Evolutionary conservation across 768 basidiomycete genomes (phyloP).

Genomic region (Leucosporidium scottii): DNA sequence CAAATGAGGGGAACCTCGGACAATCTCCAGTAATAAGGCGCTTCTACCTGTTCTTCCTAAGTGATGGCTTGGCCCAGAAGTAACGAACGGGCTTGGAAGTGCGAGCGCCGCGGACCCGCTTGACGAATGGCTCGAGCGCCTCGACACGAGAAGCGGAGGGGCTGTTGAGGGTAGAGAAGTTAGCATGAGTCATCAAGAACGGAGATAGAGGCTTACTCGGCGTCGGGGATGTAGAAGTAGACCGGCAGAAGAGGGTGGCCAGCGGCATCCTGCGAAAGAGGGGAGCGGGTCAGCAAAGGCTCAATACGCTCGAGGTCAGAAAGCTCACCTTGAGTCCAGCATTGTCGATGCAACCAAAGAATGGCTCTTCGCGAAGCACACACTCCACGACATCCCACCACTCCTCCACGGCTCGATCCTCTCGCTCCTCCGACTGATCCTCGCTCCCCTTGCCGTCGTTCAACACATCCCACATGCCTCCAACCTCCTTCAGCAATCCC

Average conservation of each 20-base stretch:
- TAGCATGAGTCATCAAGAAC: too few species aligned
- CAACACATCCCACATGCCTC: slow-evolving; percentile 23
- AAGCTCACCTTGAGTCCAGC: slow-evolving; percentile 19
- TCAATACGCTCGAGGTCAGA: background rate
- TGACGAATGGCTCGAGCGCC: slow-evolving; percentile 33
- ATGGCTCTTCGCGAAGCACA: slow-evolving; percentile 8
- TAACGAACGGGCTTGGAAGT: slow-evolving; percentile 16
- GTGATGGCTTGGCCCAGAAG: slow-evolving; percentile 28
- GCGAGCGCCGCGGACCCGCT: slow-evolving; percentile 30
- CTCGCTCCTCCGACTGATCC: slow-evolving; percentile 7
- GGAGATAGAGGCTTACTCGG: slow-evolving; percentile 22
- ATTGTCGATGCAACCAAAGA: slow-evolving; percentile 32
- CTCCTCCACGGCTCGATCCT: slow-evolving; percentile 19
- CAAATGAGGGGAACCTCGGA: too few species aligned
- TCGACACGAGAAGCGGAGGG: slow-evolving; percentile 26
- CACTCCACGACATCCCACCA: slow-evolving; percentile 25
- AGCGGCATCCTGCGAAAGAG: slow-evolving; percentile 40
- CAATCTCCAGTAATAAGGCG: too few species aligned
- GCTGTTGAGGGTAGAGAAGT: background rate
- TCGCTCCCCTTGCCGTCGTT: background rate
- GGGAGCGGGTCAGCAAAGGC: background rate
- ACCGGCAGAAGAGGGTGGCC: slow-evolving; percentile 41
- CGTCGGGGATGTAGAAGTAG: slow-evolving; percentile 42
- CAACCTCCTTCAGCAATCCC: slow-evolving; percentile 16
- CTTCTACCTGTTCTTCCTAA: slow-evolving; percentile 10